These are phyloP conservation scores for Penicillium soppii DNA, from an alignment of 495 filamentous ascomycete species.

Conservation along the genomic window DNA sequence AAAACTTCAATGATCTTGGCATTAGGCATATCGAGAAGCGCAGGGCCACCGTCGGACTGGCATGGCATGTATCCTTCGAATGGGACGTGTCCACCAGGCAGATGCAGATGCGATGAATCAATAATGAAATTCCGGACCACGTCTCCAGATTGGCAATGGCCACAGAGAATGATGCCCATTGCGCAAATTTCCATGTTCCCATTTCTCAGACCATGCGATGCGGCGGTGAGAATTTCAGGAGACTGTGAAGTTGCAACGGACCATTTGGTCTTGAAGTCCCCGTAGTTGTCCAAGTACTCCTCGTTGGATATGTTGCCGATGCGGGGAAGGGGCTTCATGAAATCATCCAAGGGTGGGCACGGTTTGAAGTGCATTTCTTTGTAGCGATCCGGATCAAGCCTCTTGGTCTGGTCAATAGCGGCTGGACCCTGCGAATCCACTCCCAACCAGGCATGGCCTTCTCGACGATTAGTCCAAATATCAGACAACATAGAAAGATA, in stretches of 20 bases:
- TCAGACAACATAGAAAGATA: not conserved
- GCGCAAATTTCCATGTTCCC: slow-evolving; percentile 1
- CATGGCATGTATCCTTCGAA: slow-evolving; percentile 13
- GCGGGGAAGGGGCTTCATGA: not conserved
- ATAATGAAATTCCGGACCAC: slow-evolving; percentile 8
- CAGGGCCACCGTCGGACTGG: slow-evolving; percentile 2
- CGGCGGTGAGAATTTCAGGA: slow-evolving; percentile 10
- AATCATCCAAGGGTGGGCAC: not conserved
- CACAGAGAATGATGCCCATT: slow-evolving; percentile 2
- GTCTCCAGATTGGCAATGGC: slow-evolving; percentile 9
- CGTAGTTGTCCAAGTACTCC: slow-evolving; percentile 1
- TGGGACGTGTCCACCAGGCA: slow-evolving; percentile 3
- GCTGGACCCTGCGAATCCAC: slow-evolving; percentile 12
- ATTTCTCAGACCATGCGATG: slow-evolving; percentile 2
- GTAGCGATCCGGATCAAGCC: slow-evolving; percentile 4
- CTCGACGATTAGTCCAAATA: not conserved
- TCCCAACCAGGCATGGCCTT: slow-evolving; percentile 13
- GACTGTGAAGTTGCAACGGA: slow-evolving; percentile 10
- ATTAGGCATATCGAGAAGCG: slow-evolving; percentile 3
- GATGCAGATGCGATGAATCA: slow-evolving; percentile 2
- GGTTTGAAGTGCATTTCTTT: slow-evolving; percentile 5
- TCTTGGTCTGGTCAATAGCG: slow-evolving; percentile 8
- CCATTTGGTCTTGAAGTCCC: slow-evolving; percentile 7
- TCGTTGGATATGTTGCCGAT: not conserved
- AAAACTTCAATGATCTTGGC: slow-evolving; percentile 9